Percentiles rank a stretch among this genome's conserved stretches.
These are phyloP conservation scores for Myxozyma neglecta DNA, from an alignment of 805 yeast genomes.

Conservation along the genomic window DNA sequence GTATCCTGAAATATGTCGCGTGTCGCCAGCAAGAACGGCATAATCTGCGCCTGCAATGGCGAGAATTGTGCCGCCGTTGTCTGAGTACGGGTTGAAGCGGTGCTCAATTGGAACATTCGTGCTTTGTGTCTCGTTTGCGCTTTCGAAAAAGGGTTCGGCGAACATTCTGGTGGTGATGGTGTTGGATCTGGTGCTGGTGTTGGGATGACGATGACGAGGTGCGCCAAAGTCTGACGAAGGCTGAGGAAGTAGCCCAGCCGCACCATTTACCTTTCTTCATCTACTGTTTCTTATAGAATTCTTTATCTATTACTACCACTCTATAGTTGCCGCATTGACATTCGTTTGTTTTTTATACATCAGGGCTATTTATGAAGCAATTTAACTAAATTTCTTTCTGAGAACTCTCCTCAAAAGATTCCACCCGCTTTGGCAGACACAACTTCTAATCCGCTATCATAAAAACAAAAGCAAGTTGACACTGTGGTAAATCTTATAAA, in stretches of 20 bases:
- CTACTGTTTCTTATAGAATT: no score
- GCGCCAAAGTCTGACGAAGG: not conserved
- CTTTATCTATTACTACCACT: no score
- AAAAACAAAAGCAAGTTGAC: no score
- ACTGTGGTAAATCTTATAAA: no score
- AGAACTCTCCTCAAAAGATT: no score
- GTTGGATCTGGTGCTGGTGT: not conserved
- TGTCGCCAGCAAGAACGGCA: slow-evolving; percentile 96
- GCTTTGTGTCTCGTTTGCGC: slow-evolving; percentile 5
- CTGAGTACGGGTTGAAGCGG: slow-evolving; percentile 82
- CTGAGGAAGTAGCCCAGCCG: not conserved
- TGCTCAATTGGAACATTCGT: slow-evolving; percentile 72
- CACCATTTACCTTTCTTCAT: not conserved
- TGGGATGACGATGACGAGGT: not conserved
- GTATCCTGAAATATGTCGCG: slow-evolving; percentile 94
- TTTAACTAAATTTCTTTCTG: no score
- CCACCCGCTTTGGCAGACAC: no score
- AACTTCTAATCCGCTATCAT: no score
- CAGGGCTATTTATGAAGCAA: no score
- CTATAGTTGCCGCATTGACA: not conserved
- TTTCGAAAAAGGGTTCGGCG: slow-evolving; percentile 19
- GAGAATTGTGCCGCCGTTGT: slow-evolving; percentile 94
- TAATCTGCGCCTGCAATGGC: slow-evolving; percentile 98
- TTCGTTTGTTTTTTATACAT: no score
- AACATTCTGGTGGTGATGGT: slow-evolving; percentile 10